Evolutionary conservation across 1,284 basidiomycete genomes (phyloP).

Genomic region (Sporisorium iseilematis-ciliati): DNA sequence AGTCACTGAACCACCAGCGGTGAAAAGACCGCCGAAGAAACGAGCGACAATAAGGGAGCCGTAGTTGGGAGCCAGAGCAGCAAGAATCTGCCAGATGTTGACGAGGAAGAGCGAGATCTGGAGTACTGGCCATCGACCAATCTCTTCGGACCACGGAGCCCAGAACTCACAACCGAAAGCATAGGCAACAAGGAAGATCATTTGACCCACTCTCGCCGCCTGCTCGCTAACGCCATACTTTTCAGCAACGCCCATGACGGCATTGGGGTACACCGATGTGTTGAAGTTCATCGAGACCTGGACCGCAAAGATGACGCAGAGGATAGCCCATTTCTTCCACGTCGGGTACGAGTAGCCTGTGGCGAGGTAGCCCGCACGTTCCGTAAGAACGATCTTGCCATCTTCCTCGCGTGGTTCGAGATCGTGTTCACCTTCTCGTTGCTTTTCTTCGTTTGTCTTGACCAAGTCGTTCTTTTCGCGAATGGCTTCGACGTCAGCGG

Average conservation of each 20-base stretch:
- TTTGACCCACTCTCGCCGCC: slow-evolving; percentile 70
- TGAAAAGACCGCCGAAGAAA: slow-evolving; percentile 69
- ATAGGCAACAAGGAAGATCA: slow-evolving; percentile 71
- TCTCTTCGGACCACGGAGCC: slow-evolving; percentile 70
- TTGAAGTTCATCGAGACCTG: slow-evolving; percentile 71
- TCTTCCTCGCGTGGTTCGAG: slow-evolving; percentile 54
- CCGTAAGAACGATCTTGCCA: slow-evolving; percentile 68
- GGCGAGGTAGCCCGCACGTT: slow-evolving; percentile 64
- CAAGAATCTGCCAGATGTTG: slow-evolving; percentile 69
- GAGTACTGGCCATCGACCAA: slow-evolving; percentile 68
- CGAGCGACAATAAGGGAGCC: slow-evolving; percentile 66
- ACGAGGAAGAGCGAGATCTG: slow-evolving; percentile 67
- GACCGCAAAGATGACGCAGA: slow-evolving; percentile 70
- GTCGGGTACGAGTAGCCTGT: slow-evolving; percentile 65
- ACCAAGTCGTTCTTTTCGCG: slow-evolving; percentile 43
- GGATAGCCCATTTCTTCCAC: slow-evolving; percentile 70
- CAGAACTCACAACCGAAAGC: slow-evolving; percentile 70
- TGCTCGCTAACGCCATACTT: slow-evolving; percentile 70
- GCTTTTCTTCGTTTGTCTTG: slow-evolving; percentile 51
- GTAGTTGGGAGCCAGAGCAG: slow-evolving; percentile 67
- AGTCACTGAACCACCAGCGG: slow-evolving; percentile 71
- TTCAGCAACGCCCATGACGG: slow-evolving; percentile 54
- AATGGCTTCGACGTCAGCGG: slow-evolving; percentile 38
- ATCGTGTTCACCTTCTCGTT: slow-evolving; percentile 46
- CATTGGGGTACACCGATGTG: slow-evolving; percentile 69